A percentile compares a stretch with the other conserved stretches of the same genome.
These are phyloP conservation scores for Tephrocybe sp. DNA, from an alignment of 768 basidiomycete genomes.

Conservation along the genomic window DNA sequence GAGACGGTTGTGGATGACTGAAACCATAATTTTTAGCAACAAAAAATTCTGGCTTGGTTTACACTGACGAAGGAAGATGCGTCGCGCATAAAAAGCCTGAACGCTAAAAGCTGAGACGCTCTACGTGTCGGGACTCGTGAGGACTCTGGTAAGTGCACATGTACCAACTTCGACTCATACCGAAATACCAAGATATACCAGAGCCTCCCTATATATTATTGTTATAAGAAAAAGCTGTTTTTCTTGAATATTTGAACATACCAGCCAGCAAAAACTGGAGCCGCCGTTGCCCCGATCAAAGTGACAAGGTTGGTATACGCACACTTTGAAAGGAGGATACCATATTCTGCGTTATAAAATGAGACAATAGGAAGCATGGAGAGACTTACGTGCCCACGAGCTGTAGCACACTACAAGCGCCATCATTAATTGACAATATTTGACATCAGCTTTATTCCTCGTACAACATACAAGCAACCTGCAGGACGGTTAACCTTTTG, in stretches of 20 bases:
- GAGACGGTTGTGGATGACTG: neutral
- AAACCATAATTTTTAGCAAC: neutral
- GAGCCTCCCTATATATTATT: neutral
- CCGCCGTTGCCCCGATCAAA: neutral
- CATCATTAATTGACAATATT: neutral
- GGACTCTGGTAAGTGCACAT: neutral
- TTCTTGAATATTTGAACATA: neutral
- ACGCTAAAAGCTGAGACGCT: constrained; percentile 3
- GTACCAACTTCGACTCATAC: neutral
- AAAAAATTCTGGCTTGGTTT: neutral
- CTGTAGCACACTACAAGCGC: neutral
- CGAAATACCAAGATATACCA: neutral
- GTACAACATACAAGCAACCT: constrained; percentile 2
- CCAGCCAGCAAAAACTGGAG: neutral
- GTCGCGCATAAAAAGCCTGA: neutral
- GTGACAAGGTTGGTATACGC: neutral
- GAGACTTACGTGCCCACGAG: neutral
- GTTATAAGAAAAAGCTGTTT: too few relatives aligned
- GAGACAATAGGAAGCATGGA: neutral
- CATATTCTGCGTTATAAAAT: neutral
- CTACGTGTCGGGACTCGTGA: neutral
- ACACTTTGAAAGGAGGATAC: neutral
- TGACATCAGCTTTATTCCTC: neutral
- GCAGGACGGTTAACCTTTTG: neutral
- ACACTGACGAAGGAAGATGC: constrained; percentile 1